phyloP scores from a whole-genome alignment of 2,329 filamentous ascomycete species.

The Claviceps paspali region DNA sequence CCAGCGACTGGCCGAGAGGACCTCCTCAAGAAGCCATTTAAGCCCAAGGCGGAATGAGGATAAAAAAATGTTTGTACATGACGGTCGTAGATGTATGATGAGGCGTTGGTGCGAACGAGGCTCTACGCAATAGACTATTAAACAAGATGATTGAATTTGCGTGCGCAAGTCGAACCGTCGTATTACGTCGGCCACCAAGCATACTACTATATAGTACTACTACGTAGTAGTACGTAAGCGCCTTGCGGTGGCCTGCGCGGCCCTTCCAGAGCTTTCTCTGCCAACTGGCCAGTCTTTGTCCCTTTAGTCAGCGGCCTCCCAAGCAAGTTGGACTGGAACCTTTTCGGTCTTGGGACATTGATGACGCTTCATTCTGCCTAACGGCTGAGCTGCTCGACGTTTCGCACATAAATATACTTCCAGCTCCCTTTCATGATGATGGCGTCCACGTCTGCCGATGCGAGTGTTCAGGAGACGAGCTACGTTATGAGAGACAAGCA shows the following conservation, averaged over 20 bases:
- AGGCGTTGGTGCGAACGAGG: conserved; percentile 6
- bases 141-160: not conserved
- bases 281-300: not conserved
- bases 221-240: too few species aligned
- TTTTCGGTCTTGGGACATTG: not conserved
- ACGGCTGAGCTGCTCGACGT: not conserved
- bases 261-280: conserved; percentile 6
- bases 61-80: not conserved
- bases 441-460: conserved; percentile 32
- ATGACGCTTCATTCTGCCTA: conserved; percentile 6
- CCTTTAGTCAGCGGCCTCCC: conserved; percentile 2
- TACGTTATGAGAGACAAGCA: conserved; percentile 57
- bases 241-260: not conserved
- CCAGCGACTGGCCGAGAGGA: conserved; percentile 36
- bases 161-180: too few species aligned
- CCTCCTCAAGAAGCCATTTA: conserved; percentile 25
- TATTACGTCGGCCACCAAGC: too few species aligned
- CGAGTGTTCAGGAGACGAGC: conserved; percentile 30
- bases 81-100: not conserved
- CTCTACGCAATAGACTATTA: not conserved
- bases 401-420: not conserved
- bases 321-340: too few species aligned
- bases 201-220: too few species aligned
- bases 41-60: conserved; percentile 28
- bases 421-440: conserved; percentile 22